Base-by-base conservation (phyloP, 2,329 filamentous ascomycete genomes). In the Chlorencoelia australis region DNA sequence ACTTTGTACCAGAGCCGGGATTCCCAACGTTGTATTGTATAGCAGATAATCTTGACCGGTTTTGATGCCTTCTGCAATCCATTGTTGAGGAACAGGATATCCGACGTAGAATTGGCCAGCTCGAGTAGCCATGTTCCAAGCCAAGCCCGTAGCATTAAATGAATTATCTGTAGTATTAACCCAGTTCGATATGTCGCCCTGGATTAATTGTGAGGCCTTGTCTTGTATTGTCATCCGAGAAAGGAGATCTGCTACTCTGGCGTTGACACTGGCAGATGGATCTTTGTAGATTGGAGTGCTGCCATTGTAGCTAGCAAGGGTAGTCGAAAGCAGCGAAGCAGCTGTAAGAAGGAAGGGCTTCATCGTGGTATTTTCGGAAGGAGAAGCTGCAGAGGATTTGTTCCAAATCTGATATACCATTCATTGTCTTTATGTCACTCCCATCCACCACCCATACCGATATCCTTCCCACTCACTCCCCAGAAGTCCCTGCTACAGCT, bases 211-310 rank as follows among this genome's bases (percentile, higher is more conserved):
- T 1, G 77, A 68, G 29, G 74, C 71, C 61, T 87, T 87, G 41
- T 87, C 82, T 50, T 80, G 67, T 37, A 83, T 69, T 0, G 77
- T 83, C 82, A 87, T 87, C 16, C 76, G 71, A 9, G 71, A 70
- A 35, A 87, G 59, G 4, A 87, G 67, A 54, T 86, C 80, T 7
- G 69, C 56, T 8, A 86, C 71, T 41, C 82, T 68, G 33, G 69
- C 71, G 34, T 82, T 74, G 10, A 84, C 63, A 6, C 73, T 61
- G 5, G 75, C 72, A 38, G 64, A 65, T 4, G 77, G 61, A 52
- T 84, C 65, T 53, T 79, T 82, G 66, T 82, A 83, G 27, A 72
- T 44, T 3, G 67, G 62, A 50, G 39, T 48, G 6, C 45, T 37
- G 7, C 33, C 14, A 17, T 37, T 38, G 5, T 35, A 21, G 6